Conservation (phyloP, 805 yeast genomes). For the Candida montana region DNA sequence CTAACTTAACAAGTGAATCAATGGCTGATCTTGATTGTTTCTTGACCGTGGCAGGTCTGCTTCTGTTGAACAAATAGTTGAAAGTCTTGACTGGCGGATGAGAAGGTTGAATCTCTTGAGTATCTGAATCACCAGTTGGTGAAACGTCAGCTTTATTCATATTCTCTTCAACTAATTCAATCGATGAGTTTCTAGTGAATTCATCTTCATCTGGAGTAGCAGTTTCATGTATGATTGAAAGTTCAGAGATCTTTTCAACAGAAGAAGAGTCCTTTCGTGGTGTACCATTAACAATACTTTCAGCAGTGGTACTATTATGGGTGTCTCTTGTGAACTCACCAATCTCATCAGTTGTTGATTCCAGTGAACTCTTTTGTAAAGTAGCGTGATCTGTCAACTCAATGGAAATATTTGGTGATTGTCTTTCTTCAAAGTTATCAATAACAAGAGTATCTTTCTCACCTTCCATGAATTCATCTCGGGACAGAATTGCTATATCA, state of each 20-base stretch:
- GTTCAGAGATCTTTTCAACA: too few species aligned
- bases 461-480: neutral
- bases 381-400: neutral
- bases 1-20: too few species aligned
- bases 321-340: neutral
- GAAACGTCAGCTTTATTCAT: neutral
- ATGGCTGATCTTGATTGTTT: too few species aligned
- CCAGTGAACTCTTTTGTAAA: neutral
- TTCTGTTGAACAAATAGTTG: neutral
- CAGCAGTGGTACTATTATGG: neutral
- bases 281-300: neutral
- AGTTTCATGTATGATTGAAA: neutral
- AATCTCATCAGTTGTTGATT: neutral
- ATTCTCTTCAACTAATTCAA: constrained; percentile 1
- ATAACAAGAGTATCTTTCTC: constrained; percentile 1
- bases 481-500: neutral
- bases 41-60: neutral
- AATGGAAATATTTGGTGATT: neutral
- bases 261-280: neutral
- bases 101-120: constrained; percentile 1
- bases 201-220: neutral
- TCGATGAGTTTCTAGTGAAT: constrained; percentile 1
- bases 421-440: neutral
- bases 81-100: neutral
- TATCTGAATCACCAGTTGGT: neutral